A percentile compares a stretch with the other conserved stretches of the same genome.
Conservation (phyloP, 352 stramenopile genomes). For the Pythium phragmitis region DNA sequence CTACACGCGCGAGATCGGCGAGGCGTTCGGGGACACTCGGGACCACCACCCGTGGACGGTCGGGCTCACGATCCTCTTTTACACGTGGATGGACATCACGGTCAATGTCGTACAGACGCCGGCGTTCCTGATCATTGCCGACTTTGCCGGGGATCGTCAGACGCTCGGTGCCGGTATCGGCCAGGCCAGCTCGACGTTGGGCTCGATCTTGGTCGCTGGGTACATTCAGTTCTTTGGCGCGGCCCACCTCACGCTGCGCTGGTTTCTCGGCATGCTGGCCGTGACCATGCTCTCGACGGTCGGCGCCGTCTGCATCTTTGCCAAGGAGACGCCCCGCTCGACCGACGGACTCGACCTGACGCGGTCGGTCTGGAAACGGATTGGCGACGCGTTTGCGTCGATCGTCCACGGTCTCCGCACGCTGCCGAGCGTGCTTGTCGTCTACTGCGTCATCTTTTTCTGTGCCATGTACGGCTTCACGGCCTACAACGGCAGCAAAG, state of each 20-base stretch:
- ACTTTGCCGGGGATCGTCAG: slow-evolving; percentile 56
- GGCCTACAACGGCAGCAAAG: slow-evolving; percentile 67
- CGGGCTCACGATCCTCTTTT: slow-evolving; percentile 54
- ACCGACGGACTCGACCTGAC: background rate
- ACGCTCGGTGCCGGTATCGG: slow-evolving; percentile 44
- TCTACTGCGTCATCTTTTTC: slow-evolving; percentile 51
- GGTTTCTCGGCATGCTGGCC: slow-evolving; percentile 56
- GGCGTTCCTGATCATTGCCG: slow-evolving; percentile 46
- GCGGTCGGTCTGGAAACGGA: slow-evolving; percentile 26
- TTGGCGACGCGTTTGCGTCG: slow-evolving; percentile 32
- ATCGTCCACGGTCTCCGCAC: slow-evolving; percentile 40
- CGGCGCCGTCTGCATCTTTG: slow-evolving; percentile 29
- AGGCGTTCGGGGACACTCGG: slow-evolving; percentile 46
- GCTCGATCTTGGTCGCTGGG: slow-evolving; percentile 42
- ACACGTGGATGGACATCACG: slow-evolving; percentile 65
- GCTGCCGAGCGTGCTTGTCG: slow-evolving; percentile 35
- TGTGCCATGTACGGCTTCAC: slow-evolving; percentile 55
- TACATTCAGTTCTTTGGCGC: slow-evolving; percentile 54
- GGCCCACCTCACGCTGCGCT: slow-evolving; percentile 45
- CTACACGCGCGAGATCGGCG: slow-evolving; percentile 45
- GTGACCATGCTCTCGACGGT: slow-evolving; percentile 37
- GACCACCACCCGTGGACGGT: slow-evolving; percentile 46
- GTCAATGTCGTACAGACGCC: slow-evolving; percentile 55
- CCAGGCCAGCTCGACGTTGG: slow-evolving; percentile 46
- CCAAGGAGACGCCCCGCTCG: slow-evolving; percentile 33